These are phyloP conservation scores for Myochromella boudieri DNA, from an alignment of 768 basidiomycete species.

Conservation along the genomic window DNA sequence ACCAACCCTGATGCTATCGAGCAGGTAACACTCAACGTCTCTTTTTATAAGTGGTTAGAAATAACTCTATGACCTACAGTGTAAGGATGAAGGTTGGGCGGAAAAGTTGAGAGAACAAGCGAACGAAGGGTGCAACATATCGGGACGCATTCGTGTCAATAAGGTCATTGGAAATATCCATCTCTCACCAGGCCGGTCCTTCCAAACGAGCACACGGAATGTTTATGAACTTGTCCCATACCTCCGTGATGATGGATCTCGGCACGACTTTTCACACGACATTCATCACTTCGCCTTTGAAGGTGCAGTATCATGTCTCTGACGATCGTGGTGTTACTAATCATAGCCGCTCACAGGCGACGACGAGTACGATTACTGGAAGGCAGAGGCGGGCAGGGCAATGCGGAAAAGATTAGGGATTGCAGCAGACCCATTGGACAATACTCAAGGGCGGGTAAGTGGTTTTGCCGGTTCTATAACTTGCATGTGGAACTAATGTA, in stretches of 20 bases:
- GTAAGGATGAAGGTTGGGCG: conserved; percentile 91
- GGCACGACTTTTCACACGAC: conserved; percentile 91
- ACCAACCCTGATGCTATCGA: conserved; percentile 86
- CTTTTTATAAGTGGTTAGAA: not conserved
- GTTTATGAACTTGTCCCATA: conserved; percentile 93
- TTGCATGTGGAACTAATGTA: conserved; percentile 3
- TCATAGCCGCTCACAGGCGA: conserved; percentile 49
- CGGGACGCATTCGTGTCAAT: conserved; percentile 91
- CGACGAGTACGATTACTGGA: conserved; percentile 75
- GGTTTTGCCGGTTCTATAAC: not conserved
- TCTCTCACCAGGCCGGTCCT: conserved; percentile 92
- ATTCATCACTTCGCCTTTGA: conserved; percentile 83
- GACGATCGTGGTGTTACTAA: not conserved
- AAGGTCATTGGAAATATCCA: conserved; percentile 97
- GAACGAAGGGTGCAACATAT: conserved; percentile 91
- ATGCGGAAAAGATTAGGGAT: conserved; percentile 79
- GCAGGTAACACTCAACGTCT: conserved; percentile 56
- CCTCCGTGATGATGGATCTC: conserved; percentile 81
- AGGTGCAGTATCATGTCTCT: conserved; percentile 29
- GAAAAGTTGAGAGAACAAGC: conserved; percentile 92
- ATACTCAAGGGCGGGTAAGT: conserved; percentile 55
- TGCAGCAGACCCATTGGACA: conserved; percentile 73
- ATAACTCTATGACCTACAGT: conserved; percentile 48
- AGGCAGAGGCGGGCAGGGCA: conserved; percentile 56
- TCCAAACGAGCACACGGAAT: conserved; percentile 80